These are phyloP conservation scores for Mycena crocata DNA, from an alignment of 768 basidiomycete species.

Conservation along the genomic window DNA sequence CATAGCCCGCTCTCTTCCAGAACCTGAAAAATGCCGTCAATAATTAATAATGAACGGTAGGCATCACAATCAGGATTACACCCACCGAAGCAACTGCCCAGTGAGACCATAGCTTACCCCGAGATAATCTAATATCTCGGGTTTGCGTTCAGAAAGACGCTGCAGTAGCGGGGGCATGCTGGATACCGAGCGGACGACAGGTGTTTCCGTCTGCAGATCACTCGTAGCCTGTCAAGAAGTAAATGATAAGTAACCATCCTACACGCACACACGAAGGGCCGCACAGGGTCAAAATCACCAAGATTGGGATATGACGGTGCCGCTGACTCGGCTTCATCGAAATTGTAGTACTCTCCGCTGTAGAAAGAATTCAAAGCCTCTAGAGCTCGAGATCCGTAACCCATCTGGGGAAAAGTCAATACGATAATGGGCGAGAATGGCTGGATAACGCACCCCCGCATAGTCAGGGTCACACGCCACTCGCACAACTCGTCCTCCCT, in stretches of 20 bases:
- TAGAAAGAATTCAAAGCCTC: slow-evolving; percentile 91
- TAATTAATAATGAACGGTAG: slow-evolving; percentile 15
- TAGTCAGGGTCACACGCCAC: slow-evolving; percentile 98
- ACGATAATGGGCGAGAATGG: background rate
- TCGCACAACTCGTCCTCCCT: slow-evolving; percentile 91
- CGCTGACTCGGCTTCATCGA: slow-evolving; percentile 73
- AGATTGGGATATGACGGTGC: slow-evolving; percentile 74
- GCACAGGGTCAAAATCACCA: slow-evolving; percentile 57
- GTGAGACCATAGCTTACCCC: slow-evolving; percentile 98
- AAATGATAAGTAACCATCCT: background rate
- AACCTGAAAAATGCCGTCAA: slow-evolving; percentile 61
- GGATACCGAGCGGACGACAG: slow-evolving; percentile 74
- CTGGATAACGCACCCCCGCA: slow-evolving; percentile 70
- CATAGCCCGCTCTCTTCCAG: slow-evolving; percentile 95
- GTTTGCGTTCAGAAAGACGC: slow-evolving; percentile 88
- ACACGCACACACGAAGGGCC: slow-evolving; percentile 21
- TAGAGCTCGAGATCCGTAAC: slow-evolving; percentile 92
- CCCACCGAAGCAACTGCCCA: slow-evolving; percentile 79
- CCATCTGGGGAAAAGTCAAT: slow-evolving; percentile 73
- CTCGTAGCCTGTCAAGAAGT: slow-evolving; percentile 41
- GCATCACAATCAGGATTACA: background rate
- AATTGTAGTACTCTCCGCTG: slow-evolving; percentile 89
- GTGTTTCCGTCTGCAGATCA: slow-evolving; percentile 80
- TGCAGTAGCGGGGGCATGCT: slow-evolving; percentile 95
- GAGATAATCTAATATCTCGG: slow-evolving; percentile 91